Percentiles rank a stretch among this genome's conserved stretches.
These are phyloP conservation scores for Trichoderma sp. DNA, from an alignment of 2,329 filamentous ascomycete species.

Conservation along the genomic window DNA sequence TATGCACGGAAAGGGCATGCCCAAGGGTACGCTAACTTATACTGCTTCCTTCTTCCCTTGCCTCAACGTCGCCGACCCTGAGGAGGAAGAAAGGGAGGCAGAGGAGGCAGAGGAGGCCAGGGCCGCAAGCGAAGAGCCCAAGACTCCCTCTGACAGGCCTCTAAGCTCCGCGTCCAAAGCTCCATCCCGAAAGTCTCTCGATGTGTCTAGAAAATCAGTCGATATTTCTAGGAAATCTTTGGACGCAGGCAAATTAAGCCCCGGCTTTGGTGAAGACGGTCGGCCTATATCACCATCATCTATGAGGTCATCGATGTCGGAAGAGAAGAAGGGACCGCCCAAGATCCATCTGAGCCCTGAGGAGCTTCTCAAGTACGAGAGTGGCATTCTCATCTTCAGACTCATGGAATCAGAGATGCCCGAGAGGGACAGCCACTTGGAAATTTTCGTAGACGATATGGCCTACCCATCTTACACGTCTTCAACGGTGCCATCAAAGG, in stretches of 20 bases:
- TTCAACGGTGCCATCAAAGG: slow-evolving; percentile 70
- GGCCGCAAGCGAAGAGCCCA: slow-evolving; percentile 20
- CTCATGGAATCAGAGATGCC: slow-evolving; percentile 87
- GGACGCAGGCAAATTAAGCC: slow-evolving; percentile 35
- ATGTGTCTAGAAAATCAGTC: slow-evolving; percentile 11
- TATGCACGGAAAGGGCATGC: slow-evolving; percentile 70
- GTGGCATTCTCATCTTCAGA: slow-evolving; percentile 91
- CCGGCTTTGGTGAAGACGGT: slow-evolving; percentile 39
- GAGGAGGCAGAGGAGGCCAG: slow-evolving; percentile 51
- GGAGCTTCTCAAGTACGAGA: slow-evolving; percentile 84
- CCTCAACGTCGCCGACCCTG: slow-evolving; percentile 84
- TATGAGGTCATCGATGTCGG: slow-evolving; percentile 46
- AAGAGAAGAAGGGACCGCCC: slow-evolving; percentile 61
- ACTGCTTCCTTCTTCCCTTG: slow-evolving; percentile 89
- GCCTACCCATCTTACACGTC: slow-evolving; percentile 87
- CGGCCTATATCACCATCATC: slow-evolving; percentile 44
- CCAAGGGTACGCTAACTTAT: slow-evolving; percentile 82
- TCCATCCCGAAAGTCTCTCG: slow-evolving; percentile 19
- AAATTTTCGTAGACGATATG: slow-evolving; percentile 94
- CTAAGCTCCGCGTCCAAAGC: slow-evolving; percentile 25
- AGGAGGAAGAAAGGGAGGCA: slow-evolving; percentile 71
- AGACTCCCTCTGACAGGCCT: slow-evolving; percentile 26
- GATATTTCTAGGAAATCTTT: slow-evolving; percentile 18
- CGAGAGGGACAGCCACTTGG: slow-evolving; percentile 74
- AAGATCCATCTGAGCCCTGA: slow-evolving; percentile 80